Percentiles rank a stretch among this genome's conserved stretches.
phyloP scores from a whole-genome alignment of 148 eudicot species.

The Vaccinium vitisidaea region DNA sequence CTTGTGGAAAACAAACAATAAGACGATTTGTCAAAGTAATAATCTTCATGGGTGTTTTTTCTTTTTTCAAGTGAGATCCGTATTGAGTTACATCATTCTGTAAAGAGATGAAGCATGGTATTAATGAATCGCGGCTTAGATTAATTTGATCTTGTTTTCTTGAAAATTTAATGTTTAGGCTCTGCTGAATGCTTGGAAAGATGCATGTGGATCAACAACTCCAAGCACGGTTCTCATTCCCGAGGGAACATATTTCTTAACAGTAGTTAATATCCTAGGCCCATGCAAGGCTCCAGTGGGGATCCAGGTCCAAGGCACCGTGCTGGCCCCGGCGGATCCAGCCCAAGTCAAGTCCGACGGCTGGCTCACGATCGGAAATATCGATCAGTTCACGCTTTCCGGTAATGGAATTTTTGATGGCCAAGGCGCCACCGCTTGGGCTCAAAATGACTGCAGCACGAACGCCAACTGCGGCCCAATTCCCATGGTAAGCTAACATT shows the following conservation, averaged over 20 bases:
- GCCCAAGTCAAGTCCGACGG: conserved; percentile 21
- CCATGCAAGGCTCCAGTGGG: conserved; percentile 52
- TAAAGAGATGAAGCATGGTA: neutral
- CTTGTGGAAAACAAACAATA: neutral
- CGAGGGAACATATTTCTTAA: conserved; percentile 34
- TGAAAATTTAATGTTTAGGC: conserved; percentile 26
- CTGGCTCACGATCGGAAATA: conserved; percentile 35
- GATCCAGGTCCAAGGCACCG: conserved; percentile 44
- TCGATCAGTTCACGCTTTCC: neutral
- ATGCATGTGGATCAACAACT: conserved; percentile 42
- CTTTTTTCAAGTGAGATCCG: no score
- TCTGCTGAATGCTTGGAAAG: conserved; percentile 47
- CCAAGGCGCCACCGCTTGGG: conserved; percentile 54
- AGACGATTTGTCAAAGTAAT: neutral
- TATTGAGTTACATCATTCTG: neutral
- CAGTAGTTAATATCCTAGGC: conserved; percentile 38
- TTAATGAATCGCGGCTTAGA: neutral
- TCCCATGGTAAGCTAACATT: conserved; percentile 45
- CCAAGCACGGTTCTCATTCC: conserved; percentile 49
- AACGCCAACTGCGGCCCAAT: conserved; percentile 29
- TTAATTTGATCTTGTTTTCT: neutral
- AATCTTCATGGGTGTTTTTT: neutral
- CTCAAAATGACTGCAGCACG: conserved; percentile 26
- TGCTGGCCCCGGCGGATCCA: conserved; percentile 45
- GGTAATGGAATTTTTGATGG: conserved; percentile 55